These are phyloP conservation scores for Paecilomyces sp. DNA, from an alignment of 2,329 filamentous ascomycete genomes.

Conservation along the genomic window DNA sequence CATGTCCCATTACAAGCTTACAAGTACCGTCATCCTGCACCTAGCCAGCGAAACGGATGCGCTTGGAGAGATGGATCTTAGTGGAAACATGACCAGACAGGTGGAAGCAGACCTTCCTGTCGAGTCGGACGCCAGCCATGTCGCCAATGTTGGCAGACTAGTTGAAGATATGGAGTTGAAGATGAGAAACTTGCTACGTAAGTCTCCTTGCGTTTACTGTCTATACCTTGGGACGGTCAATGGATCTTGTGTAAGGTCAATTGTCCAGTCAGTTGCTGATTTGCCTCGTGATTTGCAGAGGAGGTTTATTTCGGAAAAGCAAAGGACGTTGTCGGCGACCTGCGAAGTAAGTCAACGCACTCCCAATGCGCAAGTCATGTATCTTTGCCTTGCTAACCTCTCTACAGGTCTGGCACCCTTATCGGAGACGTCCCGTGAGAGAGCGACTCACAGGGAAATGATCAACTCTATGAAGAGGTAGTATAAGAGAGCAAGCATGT, in stretches of 20 bases:
- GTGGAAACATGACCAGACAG: slow-evolving; percentile 96
- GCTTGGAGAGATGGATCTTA: slow-evolving; percentile 82
- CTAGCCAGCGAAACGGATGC: slow-evolving; percentile 61
- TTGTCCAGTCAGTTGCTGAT: slow-evolving; percentile 3
- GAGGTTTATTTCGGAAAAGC: slow-evolving; percentile 99
- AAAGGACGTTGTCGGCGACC: slow-evolving; percentile 93
- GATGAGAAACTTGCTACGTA: slow-evolving; percentile 89
- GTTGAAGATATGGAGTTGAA: slow-evolving; percentile 99
- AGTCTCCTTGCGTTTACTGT: slow-evolving; percentile 11
- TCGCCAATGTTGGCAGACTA: slow-evolving; percentile 86
- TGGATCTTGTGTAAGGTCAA: neutral
- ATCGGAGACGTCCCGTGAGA: slow-evolving; percentile 76
- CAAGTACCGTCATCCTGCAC: slow-evolving; percentile 89
- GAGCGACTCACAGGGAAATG: slow-evolving; percentile 80
- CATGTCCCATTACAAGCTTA: slow-evolving; percentile 93
- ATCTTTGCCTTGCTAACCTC: slow-evolving; percentile 8
- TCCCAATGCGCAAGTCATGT: neutral
- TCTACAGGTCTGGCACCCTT: slow-evolving; percentile 61
- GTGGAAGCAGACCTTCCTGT: slow-evolving; percentile 86
- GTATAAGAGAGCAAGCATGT: neutral
- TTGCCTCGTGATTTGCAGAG: slow-evolving; percentile 40
- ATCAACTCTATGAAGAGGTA: slow-evolving; percentile 55
- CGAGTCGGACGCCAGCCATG: slow-evolving; percentile 85
- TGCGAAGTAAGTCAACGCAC: slow-evolving; percentile 62
- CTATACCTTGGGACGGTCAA: slow-evolving; percentile 11